Conservation (phyloP, 2,329 filamentous ascomycete genomes). For the Aphanocladium album region DNA sequence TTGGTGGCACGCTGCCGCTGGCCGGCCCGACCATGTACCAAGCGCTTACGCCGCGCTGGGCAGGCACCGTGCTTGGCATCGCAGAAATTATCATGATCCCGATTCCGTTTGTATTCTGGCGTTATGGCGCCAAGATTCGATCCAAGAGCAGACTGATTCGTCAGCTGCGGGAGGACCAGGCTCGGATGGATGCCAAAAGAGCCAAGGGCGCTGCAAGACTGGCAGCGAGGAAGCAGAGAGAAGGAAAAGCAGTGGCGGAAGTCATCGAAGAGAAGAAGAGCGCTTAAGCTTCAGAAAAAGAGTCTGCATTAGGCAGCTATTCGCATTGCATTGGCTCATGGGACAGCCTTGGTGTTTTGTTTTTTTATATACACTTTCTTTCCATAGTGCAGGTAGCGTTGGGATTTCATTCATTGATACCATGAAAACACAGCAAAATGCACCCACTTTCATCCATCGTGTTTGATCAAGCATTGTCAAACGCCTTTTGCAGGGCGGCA, state of each 20-base stretch:
- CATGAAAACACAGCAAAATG: neutral
- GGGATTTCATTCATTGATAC: neutral
- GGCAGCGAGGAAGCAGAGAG: neutral
- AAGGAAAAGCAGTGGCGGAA: neutral
- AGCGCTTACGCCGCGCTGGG: slow-evolving; percentile 65
- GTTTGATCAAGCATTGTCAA: neutral
- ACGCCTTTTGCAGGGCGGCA: slow-evolving; percentile 4
- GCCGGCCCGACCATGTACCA: slow-evolving; percentile 64
- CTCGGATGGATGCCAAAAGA: slow-evolving; percentile 18
- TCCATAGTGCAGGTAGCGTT: slow-evolving; percentile 3
- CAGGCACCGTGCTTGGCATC: slow-evolving; percentile 63
- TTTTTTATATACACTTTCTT: neutral
- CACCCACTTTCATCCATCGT: neutral
- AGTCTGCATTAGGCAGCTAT: neutral
- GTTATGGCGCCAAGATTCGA: slow-evolving; percentile 44
- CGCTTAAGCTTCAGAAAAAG: neutral
- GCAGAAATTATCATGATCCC: slow-evolving; percentile 66
- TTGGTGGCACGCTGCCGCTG: slow-evolving; percentile 69
- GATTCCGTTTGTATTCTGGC: slow-evolving; percentile 70
- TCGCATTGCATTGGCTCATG: neutral
- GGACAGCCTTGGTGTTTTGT: neutral
- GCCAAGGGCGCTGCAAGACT: slow-evolving; percentile 1
- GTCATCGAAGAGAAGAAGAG: neutral
- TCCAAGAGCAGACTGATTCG: slow-evolving; percentile 39
- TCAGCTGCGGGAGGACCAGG: slow-evolving; percentile 34